Evolutionary conservation across 495 filamentous ascomycete genomes (phyloP).

Genomic region (Aspergillus campestris): DNA sequence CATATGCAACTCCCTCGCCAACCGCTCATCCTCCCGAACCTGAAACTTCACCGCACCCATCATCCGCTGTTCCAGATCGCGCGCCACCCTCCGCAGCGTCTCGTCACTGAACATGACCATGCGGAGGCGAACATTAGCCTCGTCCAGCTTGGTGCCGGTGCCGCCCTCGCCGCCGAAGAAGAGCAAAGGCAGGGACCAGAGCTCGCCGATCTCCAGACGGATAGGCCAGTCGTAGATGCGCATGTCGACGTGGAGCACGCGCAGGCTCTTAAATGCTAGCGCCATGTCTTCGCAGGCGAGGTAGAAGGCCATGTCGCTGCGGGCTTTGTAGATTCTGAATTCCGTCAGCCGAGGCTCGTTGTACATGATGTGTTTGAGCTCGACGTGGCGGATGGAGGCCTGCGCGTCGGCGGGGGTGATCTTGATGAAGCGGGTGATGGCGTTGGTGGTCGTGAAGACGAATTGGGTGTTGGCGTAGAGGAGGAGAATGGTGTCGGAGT

Average conservation of each 20-base stretch:
- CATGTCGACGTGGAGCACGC: conserved; percentile 12
- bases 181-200: conserved; percentile 16
- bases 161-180: not conserved
- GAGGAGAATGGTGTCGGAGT: conserved; percentile 10
- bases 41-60: conserved; percentile 10
- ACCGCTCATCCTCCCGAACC: conserved; percentile 9
- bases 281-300: conserved; percentile 10
- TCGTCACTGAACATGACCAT: conserved; percentile 4
- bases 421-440: conserved; percentile 9
- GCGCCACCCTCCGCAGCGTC: conserved; percentile 1
- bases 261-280: not conserved
- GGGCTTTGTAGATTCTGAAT: conserved; percentile 9
- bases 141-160: conserved; percentile 1
- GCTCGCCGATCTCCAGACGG: conserved; percentile 8
- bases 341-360: conserved; percentile 11
- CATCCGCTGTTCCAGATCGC: conserved; percentile 10
- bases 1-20: conserved; percentile 8
- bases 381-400: conserved; percentile 12
- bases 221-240: conserved; percentile 15
- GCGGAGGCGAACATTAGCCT: conserved; percentile 4
- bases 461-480: conserved; percentile 19
- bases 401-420: conserved; percentile 4
- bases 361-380: conserved; percentile 20
- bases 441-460: conserved; percentile 11
- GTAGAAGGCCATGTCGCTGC: conserved; percentile 15